phyloP scores from a whole-genome alignment of 306 rosid species.

The Vigna angularis region DNA sequence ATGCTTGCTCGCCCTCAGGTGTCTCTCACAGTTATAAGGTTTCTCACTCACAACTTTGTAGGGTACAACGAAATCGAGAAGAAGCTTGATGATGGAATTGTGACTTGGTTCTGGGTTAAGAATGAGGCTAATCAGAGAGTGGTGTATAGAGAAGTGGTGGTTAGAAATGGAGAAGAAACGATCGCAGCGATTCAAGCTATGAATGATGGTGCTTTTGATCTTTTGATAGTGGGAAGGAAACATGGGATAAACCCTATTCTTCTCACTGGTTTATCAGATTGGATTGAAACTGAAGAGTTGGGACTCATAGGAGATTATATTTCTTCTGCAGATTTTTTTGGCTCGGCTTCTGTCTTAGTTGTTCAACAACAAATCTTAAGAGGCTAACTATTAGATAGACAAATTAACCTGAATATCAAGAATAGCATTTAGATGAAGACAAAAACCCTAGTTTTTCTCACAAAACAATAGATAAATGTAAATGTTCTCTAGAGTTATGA shows the following conservation, averaged over 20 bases:
- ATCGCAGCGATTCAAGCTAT: conserved; percentile 57
- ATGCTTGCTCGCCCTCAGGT: conserved; percentile 49
- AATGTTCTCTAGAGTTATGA: background rate
- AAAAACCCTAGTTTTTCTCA: background rate
- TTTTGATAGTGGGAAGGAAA: conserved; percentile 79
- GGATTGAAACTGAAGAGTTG: conserved; percentile 72
- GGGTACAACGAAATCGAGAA: conserved; percentile 76
- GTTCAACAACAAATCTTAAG: conserved; percentile 76
- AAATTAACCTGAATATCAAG: conserved; percentile 30
- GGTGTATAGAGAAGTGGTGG: conserved; percentile 70
- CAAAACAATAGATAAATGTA: background rate
- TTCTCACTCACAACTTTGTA: conserved; percentile 51
- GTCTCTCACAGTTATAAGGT: conserved; percentile 59
- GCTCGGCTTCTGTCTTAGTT: conserved; percentile 69
- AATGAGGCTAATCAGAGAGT: conserved; percentile 68
- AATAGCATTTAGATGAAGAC: conserved; percentile 35
- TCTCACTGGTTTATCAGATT: conserved; percentile 59
- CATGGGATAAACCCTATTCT: conserved; percentile 77
- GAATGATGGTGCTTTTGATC: conserved; percentile 58
- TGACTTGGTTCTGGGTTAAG: conserved; percentile 92
- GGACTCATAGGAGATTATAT: conserved; percentile 80
- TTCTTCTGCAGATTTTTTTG: conserved; percentile 70
- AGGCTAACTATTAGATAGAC: conserved; percentile 32
- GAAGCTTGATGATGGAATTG: conserved; percentile 84
- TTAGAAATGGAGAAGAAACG: conserved; percentile 71